These are phyloP conservation scores for Entomortierella lignicola DNA, from an alignment of 192 early-diverging fungal species.

Conservation along the genomic window DNA sequence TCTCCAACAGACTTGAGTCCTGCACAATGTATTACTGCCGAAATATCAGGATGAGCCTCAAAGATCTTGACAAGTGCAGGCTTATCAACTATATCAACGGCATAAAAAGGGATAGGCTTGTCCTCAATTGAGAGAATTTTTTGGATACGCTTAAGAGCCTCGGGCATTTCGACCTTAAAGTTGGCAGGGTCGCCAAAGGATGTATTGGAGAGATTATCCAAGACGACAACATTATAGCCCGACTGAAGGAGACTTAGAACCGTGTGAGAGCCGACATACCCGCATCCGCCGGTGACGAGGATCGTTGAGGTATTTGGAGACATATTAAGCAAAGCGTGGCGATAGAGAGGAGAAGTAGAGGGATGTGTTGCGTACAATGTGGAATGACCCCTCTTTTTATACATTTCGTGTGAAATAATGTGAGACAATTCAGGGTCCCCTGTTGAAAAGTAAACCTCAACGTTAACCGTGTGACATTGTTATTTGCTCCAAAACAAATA, in stretches of 20 bases:
- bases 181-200: constrained; percentile 14
- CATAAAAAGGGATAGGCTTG: constrained; percentile 72
- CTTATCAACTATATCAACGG: constrained; percentile 83
- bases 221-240: constrained; percentile 86
- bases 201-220: constrained; percentile 93
- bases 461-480: too few species aligned
- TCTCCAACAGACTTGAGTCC: constrained; percentile 92
- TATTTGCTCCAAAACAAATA: too few species aligned
- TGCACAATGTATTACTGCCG: constrained; percentile 87
- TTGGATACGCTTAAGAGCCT: constrained; percentile 35
- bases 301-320: constrained; percentile 17
- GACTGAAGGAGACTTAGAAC: constrained; percentile 82
- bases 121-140: constrained; percentile 4
- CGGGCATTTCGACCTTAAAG: constrained; percentile 8
- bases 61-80: constrained; percentile 78
- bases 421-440: too few species aligned
- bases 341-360: background rate
- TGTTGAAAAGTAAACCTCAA: too few species aligned
- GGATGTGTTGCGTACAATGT: too few species aligned
- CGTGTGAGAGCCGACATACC: constrained; percentile 96
- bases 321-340: background rate
- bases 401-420: too few species aligned
- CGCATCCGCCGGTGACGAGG: constrained; percentile 81
- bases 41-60: constrained; percentile 68
- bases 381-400: too few species aligned